phyloP scores from a whole-genome alignment of 495 filamentous ascomycete genomes.

The Penicillium crystallinum region DNA sequence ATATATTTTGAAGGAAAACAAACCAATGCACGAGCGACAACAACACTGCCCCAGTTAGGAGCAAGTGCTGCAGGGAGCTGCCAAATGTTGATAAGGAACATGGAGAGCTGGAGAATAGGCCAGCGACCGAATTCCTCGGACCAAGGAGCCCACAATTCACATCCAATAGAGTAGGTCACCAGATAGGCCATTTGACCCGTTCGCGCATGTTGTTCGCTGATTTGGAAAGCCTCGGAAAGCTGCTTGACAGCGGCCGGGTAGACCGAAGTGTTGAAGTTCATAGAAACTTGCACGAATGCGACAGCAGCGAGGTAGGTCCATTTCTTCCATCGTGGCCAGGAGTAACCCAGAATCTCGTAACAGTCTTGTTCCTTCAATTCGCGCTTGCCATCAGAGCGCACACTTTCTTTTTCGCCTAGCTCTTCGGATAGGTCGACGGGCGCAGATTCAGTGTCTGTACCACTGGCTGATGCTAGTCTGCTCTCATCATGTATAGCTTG shows the following conservation, averaged over 20 bases:
- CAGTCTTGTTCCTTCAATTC: constrained; percentile 60
- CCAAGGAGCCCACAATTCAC: constrained; percentile 79
- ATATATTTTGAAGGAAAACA: background rate
- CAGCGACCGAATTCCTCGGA: constrained; percentile 70
- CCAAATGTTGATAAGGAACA: constrained; percentile 69
- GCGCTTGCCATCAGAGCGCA: constrained; percentile 41
- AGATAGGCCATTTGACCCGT: constrained; percentile 65
- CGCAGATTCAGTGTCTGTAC: background rate
- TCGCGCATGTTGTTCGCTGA: constrained; percentile 58
- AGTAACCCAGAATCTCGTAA: constrained; percentile 60
- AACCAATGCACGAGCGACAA: constrained; percentile 58
- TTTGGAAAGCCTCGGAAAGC: constrained; percentile 56
- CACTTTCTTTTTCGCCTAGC: background rate
- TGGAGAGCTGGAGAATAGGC: constrained; percentile 61
- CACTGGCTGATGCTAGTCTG: background rate
- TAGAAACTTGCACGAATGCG: constrained; percentile 69
- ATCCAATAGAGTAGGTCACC: constrained; percentile 69
- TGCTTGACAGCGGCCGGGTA: constrained; percentile 42
- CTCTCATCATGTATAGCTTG: background rate
- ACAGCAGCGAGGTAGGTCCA: constrained; percentile 68
- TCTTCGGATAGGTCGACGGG: background rate
- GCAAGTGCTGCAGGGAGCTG: constrained; percentile 64
- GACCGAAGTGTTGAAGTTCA: constrained; percentile 60
- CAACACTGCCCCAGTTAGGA: constrained; percentile 59
- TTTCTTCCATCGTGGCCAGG: constrained; percentile 62